Evolutionary conservation across 805 yeast genomes (phyloP).

Genomic region (Lachancea cidri): DNA sequence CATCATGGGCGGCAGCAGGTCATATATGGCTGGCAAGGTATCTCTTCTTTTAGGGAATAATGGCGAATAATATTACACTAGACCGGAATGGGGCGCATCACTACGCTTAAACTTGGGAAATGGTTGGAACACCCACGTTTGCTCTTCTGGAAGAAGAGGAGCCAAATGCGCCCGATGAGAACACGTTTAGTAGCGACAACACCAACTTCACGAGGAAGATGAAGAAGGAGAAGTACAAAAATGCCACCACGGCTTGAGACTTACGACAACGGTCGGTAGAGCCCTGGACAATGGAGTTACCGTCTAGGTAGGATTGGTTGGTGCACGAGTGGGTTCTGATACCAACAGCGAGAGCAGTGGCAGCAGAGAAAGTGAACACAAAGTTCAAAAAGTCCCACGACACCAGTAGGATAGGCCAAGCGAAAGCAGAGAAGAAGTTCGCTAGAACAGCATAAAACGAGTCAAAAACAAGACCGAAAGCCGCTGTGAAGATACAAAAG

Average conservation of each 20-base stretch:
- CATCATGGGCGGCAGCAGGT: not conserved
- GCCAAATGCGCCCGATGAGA: conserved; percentile 57
- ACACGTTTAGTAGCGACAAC: conserved; percentile 47
- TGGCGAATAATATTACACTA: conserved; percentile 2
- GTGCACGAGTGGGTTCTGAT: conserved; percentile 82
- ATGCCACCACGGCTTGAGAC: conserved; percentile 80
- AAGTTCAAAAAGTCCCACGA: conserved; percentile 79
- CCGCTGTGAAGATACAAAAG: conserved; percentile 81
- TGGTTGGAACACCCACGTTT: conserved; percentile 83
- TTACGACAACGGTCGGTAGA: conserved; percentile 84
- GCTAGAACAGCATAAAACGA: conserved; percentile 76
- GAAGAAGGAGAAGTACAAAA: conserved; percentile 79
- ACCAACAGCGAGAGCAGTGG: conserved; percentile 89
- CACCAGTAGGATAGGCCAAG: conserved; percentile 80
- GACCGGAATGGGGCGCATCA: not conserved
- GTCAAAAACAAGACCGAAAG: conserved; percentile 78
- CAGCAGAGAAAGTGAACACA: conserved; percentile 92
- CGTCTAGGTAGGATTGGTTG: conserved; percentile 56
- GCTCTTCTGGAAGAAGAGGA: conserved; percentile 36
- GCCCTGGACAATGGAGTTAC: conserved; percentile 72
- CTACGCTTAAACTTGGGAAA: conserved; percentile 71
- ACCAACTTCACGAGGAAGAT: conserved; percentile 61
- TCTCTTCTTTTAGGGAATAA: not conserved
- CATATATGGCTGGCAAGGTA: not conserved
- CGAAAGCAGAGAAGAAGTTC: conserved; percentile 67